Base-by-base conservation (phyloP, 2,329 filamentous ascomycete species). In the Ascochyta lentis region DNA sequence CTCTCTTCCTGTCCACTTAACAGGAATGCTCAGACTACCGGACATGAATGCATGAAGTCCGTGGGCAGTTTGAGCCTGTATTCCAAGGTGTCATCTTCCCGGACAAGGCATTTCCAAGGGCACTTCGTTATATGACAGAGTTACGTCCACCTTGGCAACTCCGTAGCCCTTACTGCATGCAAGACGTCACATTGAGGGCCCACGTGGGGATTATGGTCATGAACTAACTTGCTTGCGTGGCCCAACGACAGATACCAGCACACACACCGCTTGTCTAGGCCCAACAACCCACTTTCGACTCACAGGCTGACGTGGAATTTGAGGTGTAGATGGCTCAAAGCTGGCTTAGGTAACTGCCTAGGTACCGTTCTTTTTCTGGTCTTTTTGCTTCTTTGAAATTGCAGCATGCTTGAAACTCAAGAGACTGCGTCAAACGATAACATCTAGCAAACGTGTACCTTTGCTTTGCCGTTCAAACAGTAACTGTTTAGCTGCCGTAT, bases 1-100 rank as follows among this genome's bases (percentile, higher is more conserved):
- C n/a, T 19, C 44, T 37, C 16, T 40, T 47, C 44, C 45, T 53
- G 52, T 47, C 64, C 68, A 72, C 60, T 69, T 59, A 64, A 41
- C 34, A 44, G 46, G 22, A 26, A 37, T 53, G 47, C 56, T 51
- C 49, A 55, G 48, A 52, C 46, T 58, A 49, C 58, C 60, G 70
- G 70, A 70, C 70, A 73, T 72, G 61, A 72, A 73, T 60, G 72
- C 73, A 75, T 75, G 54, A 75, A 58, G 40, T 58, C 45, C 66
- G 68, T 70, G 61, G 61, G 68, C 68, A 57, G 72, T 75, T 74
- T 74, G 69, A 69, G 67, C 71, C 68, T 68, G 59, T 64, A 68
- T 61, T 61, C 62, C 62, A 53, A 69, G 63, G 62, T 65, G 60
- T 65, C 43, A 59, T 60, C 56, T 45, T 53, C 37, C 53, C 53